A percentile compares a stretch with the other conserved stretches of the same genome.
Conservation (phyloP, 345 rosid species). For the Euphorbia peplus region DNA sequence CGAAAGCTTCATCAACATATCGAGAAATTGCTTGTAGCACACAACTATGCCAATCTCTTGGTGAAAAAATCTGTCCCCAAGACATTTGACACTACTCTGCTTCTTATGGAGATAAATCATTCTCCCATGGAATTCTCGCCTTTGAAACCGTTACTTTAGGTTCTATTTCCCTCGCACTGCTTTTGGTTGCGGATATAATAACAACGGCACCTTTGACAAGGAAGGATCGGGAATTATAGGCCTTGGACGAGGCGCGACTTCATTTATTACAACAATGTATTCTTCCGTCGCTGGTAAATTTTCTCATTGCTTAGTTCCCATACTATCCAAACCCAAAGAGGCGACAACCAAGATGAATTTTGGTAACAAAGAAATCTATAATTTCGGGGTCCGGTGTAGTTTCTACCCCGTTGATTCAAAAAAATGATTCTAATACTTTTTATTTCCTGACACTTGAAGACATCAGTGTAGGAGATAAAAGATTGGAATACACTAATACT, state of each 20-base stretch:
- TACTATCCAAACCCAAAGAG: conserved; percentile 14
- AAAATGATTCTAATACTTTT: not conserved
- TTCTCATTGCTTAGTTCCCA: conserved; percentile 60
- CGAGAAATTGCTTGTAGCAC: conserved; percentile 4
- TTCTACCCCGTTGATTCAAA: conserved; percentile 37
- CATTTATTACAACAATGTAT: conserved; percentile 49
- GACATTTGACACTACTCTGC: conserved; percentile 4
- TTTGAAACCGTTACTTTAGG: conserved; percentile 25
- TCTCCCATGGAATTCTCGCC: conserved; percentile 14
- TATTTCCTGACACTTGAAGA: conserved; percentile 3
- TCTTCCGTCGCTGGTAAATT: conserved; percentile 43
- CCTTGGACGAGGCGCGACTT: conserved; percentile 50
- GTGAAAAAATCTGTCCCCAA: not conserved
- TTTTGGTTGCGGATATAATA: conserved; percentile 55
- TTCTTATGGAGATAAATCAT: conserved; percentile 15
- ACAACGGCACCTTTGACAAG: conserved; percentile 36
- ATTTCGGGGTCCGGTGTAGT: conserved; percentile 39
- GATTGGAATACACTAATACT: not conserved
- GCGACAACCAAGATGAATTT: conserved; percentile 51
- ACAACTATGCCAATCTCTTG: not conserved
- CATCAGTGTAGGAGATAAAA: not conserved
- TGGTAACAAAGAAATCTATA: conserved; percentile 38
- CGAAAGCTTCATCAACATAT: conserved; percentile 34
- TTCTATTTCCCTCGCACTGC: conserved; percentile 34
- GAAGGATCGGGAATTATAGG: conserved; percentile 54